Evolutionary conservation across 306 rosid species (phyloP), one percentile per base, ranked within the genome.

Genomic region (Trichosanthes cucumerina): DNA sequence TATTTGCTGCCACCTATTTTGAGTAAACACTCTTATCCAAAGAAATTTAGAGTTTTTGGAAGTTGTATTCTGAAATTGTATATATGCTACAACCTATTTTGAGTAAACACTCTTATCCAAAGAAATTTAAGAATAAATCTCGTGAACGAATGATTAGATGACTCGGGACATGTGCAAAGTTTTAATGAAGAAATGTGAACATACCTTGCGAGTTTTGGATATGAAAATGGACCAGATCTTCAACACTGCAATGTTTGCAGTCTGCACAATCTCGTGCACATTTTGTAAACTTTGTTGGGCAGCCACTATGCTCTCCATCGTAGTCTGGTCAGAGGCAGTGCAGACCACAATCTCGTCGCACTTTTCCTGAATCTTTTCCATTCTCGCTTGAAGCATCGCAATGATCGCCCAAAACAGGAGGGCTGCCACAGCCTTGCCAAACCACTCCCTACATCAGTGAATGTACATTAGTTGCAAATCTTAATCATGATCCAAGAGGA

Each of bases 201-300:
- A 71, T 89, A 95, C 99, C 99, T 92, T 92, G 0, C 69, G 90
- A 11, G 98, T 89, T 86, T 91, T 96, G 0, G 96, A 92, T 63
- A 90, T 80, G 31, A 88, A 83, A 79, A 92, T 82, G 38, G 97
- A 96, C 93, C 92, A 90, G 31, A 91, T 78, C 83, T 96, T 96
- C 75, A 96, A 75, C 60, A 96, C 69, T 14, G 91, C 82, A 76
- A 96, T 85, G 82, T 92, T 92, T 36, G 93, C 90, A 21, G 50
- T 80, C 85, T 85, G 89, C 84, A 88, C 83, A 82, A 86, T 76
- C 83, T 92, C 93, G 56, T 88, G 91, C 58, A 82, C 84, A 57
- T 86, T 88, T 80, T 89, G 86, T 36, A 92, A 36, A 50, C 97
- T 90, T 4, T 89, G 91, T 75, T 92, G 99, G 78, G 97, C 98